These are phyloP conservation scores for Mycosarcoma mackinlayi DNA, from an alignment of 1,284 basidiomycete genomes.

Conservation along the genomic window DNA sequence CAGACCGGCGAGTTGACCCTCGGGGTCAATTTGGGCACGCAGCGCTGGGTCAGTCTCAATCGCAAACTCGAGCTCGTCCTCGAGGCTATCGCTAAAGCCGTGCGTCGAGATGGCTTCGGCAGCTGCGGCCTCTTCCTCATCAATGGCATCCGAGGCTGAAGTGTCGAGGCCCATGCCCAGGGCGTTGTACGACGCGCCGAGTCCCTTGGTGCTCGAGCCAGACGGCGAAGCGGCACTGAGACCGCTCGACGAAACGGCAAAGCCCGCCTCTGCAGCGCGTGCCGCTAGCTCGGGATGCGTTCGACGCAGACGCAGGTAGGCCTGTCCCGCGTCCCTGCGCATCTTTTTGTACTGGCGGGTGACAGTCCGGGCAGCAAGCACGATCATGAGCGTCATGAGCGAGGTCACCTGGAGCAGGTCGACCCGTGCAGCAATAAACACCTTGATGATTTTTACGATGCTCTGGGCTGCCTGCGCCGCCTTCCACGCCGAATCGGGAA, in stretches of 20 bases:
- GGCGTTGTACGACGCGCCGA: constrained; percentile 26
- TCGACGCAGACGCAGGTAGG: constrained; percentile 26
- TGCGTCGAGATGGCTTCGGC: constrained; percentile 21
- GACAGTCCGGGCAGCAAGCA: constrained; percentile 34
- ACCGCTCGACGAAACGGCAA: constrained; percentile 4
- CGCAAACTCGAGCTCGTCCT: constrained; percentile 45
- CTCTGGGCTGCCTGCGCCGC: constrained; percentile 36
- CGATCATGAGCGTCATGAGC: constrained; percentile 46
- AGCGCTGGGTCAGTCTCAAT: constrained; percentile 31
- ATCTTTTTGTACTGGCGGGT: constrained; percentile 45
- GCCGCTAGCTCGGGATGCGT: constrained; percentile 24
- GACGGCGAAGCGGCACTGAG: constrained; percentile 10
- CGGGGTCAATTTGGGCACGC: constrained; percentile 41
- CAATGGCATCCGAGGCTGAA: constrained; percentile 18
- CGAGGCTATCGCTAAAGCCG: constrained; percentile 23
- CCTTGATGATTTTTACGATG: constrained; percentile 51
- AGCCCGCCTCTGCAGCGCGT: constrained; percentile 23
- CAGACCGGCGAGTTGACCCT: constrained; percentile 23
- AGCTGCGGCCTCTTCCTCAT: constrained; percentile 27
- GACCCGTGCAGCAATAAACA: constrained; percentile 39
- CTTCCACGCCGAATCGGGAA: constrained; percentile 41
- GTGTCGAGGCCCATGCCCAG: constrained; percentile 34
- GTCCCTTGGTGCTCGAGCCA: constrained; percentile 4
- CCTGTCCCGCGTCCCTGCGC: constrained; percentile 29
- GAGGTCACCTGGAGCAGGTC: constrained; percentile 40